A percentile compares a stretch with the other conserved stretches of the same genome.
Evolutionary conservation across 345 rosid species (phyloP).

Genomic region (Mangifera indica): DNA sequence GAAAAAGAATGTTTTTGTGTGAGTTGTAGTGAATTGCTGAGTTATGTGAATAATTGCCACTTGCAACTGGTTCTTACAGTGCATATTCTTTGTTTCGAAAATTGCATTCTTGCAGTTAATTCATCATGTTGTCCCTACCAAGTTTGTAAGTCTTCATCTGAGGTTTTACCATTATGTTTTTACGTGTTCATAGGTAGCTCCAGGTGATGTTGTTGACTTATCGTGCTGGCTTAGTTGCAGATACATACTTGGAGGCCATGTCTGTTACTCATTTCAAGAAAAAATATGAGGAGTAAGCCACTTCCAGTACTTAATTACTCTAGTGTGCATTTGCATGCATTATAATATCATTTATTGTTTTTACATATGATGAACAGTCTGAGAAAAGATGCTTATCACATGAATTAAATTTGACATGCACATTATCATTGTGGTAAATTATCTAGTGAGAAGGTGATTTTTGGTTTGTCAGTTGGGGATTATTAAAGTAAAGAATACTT

Average conservation of each 20-base stretch:
- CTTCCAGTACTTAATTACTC: conserved; percentile 7
- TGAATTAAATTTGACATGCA: not conserved
- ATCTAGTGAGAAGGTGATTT: not conserved
- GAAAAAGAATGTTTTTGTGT: not conserved
- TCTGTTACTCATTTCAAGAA: conserved; percentile 90
- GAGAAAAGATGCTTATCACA: not conserved
- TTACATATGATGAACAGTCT: not conserved
- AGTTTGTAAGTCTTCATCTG: not conserved
- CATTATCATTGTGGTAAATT: conserved; percentile 4
- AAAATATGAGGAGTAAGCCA: conserved; percentile 92
- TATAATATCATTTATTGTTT: not conserved
- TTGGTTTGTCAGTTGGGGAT: not conserved
- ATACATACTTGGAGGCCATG: conserved; percentile 91
- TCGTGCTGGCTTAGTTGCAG: conserved; percentile 99
- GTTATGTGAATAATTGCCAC: not conserved
- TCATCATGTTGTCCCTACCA: not conserved
- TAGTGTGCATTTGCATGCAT: not conserved
- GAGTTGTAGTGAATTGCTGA: not conserved
- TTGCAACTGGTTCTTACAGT: not conserved
- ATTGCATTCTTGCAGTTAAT: not conserved
- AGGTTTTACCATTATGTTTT: conserved; percentile 1
- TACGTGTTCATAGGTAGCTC: conserved; percentile 59
- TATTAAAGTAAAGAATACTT: not conserved
- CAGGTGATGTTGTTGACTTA: conserved; percentile 93
- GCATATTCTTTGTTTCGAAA: not conserved